These are phyloP conservation scores for Scenedesmus sp. DNA, from an alignment of 163 green algal species.

Conservation along the genomic window DNA sequence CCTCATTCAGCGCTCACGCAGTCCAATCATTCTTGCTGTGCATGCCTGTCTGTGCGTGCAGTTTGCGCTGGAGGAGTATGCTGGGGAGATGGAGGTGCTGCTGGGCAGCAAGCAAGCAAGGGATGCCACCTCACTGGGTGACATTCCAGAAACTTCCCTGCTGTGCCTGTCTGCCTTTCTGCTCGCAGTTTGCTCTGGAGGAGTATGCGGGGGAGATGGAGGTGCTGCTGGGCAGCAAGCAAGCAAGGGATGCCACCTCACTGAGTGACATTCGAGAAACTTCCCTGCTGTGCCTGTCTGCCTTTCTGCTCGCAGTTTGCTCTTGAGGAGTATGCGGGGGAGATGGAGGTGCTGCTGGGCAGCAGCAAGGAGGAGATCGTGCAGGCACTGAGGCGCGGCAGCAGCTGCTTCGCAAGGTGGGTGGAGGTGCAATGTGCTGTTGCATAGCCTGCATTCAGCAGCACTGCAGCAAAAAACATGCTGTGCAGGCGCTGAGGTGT, in stretches of 20 bases:
- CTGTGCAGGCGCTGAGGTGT: no score
- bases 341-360: constrained; percentile 62
- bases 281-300: not conserved
- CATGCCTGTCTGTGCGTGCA: not conserved
- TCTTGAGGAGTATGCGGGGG: constrained; percentile 71
- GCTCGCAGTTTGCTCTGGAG: constrained; percentile 70
- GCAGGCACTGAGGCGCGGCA: constrained; percentile 71
- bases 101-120: constrained; percentile 69
- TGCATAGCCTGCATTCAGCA: not conserved
- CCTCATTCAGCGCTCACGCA: no score
- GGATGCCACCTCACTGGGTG: constrained; percentile 49
- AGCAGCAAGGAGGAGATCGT: constrained; percentile 82
- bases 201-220: constrained; percentile 74
- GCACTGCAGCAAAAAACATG: not conserved
- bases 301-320: constrained; percentile 67
- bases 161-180: not conserved
- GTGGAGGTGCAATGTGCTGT: not conserved
- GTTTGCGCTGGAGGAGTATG: constrained; percentile 70
- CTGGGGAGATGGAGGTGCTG: constrained; percentile 63
- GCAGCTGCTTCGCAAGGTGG: constrained; percentile 72
- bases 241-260: constrained; percentile 69
- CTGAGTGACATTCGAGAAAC: no score
- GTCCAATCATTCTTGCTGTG: no score
- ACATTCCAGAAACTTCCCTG: not conserved
- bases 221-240: constrained; percentile 63